Percentiles rank a stretch among this genome's conserved stretches.
These are phyloP conservation scores for Whalleya microplaca DNA, from an alignment of 2,329 filamentous ascomycete species.

Conservation along the genomic window DNA sequence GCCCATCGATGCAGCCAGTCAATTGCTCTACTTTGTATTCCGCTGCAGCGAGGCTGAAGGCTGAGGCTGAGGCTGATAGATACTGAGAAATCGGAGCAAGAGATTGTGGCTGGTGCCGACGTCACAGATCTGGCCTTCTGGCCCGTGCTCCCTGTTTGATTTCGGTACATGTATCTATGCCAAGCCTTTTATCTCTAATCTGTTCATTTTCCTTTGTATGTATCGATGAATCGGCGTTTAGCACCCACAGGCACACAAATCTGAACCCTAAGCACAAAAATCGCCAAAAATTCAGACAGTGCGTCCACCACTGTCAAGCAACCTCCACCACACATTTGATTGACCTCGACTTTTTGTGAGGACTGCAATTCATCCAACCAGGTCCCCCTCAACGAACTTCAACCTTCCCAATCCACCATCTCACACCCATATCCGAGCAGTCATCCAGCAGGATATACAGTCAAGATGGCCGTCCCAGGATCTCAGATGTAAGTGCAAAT, in stretches of 20 bases:
- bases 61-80: not conserved
- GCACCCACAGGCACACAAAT: conserved; percentile 38
- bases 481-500: conserved; percentile 60
- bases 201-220: no score
- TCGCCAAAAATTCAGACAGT: conserved; percentile 31
- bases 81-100: conserved; percentile 14
- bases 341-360: conserved; percentile 25
- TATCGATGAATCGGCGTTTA: conserved; percentile 19
- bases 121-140: no score
- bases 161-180: no score
- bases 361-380: conserved; percentile 18
- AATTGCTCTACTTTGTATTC: not conserved
- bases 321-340: conserved; percentile 27
- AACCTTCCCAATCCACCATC: conserved; percentile 27
- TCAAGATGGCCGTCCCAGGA: conserved; percentile 64
- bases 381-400: conserved; percentile 16
- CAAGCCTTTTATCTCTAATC: no score
- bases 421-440: conserved; percentile 41
- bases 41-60: conserved; percentile 18
- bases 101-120: conserved; percentile 25
- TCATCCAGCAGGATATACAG: conserved; percentile 39
- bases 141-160: no score
- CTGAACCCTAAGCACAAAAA: conserved; percentile 37
- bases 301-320: conserved; percentile 28
- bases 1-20: no score